phyloP scores from a whole-genome alignment of 805 yeast genomes.

The Vanderwaltozyma polyspora region DNA sequence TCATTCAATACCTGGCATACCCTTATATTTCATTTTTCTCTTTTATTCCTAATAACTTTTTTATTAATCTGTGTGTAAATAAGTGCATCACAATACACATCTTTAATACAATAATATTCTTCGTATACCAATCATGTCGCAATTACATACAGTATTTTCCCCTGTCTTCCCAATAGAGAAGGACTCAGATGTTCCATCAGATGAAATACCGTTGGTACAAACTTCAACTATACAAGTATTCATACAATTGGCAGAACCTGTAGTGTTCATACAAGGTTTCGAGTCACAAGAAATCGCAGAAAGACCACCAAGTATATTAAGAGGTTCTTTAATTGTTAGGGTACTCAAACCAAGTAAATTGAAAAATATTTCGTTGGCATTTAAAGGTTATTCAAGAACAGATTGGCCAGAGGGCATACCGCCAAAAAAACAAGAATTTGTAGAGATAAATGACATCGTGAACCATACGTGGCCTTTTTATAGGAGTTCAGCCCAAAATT shows the following conservation, averaged over 20 bases:
- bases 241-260: conserved; percentile 69
- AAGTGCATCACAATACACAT: too few species aligned
- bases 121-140: conserved; percentile 2
- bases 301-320: conserved; percentile 64
- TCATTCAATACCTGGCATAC: too few species aligned
- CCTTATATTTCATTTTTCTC: too few species aligned
- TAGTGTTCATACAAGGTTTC: conserved; percentile 73
- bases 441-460: conserved; percentile 55
- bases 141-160: conserved; percentile 22
- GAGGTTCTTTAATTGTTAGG: conserved; percentile 69
- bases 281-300: conserved; percentile 49
- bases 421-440: conserved; percentile 59
- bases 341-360: conserved; percentile 63
- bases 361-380: conserved; percentile 47
- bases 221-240: conserved; percentile 60
- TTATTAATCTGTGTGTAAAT: background rate
- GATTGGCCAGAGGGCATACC: conserved; percentile 99
- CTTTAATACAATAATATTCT: background rate
- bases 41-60: too few species aligned
- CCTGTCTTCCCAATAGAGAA: conserved; percentile 44
- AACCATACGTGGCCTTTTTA: conserved; percentile 90
- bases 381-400: conserved; percentile 63
- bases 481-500: conserved; percentile 26
- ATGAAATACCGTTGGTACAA: conserved; percentile 42
- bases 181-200: conserved; percentile 33